Conservation (phyloP, 495 filamentous ascomycete genomes). For the Bacidia rubella region DNA sequence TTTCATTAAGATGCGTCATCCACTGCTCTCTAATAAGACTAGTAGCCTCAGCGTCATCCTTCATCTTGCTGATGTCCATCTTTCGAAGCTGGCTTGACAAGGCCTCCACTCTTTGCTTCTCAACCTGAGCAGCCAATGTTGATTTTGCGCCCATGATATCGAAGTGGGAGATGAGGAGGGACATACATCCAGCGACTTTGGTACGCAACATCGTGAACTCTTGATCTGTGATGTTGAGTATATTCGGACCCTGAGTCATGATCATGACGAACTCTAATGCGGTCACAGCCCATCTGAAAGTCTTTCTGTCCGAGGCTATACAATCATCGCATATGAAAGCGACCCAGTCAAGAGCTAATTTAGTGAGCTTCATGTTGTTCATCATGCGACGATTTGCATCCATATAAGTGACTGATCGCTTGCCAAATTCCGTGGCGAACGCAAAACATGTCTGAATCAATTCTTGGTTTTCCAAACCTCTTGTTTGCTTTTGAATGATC, state of each 20-base stretch:
- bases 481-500: constrained; percentile 72
- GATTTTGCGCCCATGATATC: constrained; percentile 97
- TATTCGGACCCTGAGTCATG: constrained; percentile 86
- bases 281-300: constrained; percentile 91
- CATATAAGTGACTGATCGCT: constrained; percentile 83
- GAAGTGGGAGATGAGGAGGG: constrained; percentile 91
- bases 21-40: constrained; percentile 60
- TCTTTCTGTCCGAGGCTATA: constrained; percentile 83
- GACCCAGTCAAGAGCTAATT: constrained; percentile 90
- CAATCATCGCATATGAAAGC: constrained; percentile 97
- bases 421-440: constrained; percentile 95
- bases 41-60: constrained; percentile 75
- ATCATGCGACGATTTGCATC: constrained; percentile 85
- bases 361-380: constrained; percentile 90
- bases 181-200: constrained; percentile 97
- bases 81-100: constrained; percentile 59
- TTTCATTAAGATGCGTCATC: constrained; percentile 49
- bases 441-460: constrained; percentile 98
- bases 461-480: constrained; percentile 79
- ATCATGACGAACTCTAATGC: constrained; percentile 94
- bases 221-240: constrained; percentile 69
- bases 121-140: constrained; percentile 80
- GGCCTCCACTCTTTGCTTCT: constrained; percentile 60
- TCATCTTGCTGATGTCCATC: constrained; percentile 60
- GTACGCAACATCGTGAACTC: constrained; percentile 69